Base-by-base conservation (phyloP, 257 asterid genomes). In the Prunella vulgaris region DNA sequence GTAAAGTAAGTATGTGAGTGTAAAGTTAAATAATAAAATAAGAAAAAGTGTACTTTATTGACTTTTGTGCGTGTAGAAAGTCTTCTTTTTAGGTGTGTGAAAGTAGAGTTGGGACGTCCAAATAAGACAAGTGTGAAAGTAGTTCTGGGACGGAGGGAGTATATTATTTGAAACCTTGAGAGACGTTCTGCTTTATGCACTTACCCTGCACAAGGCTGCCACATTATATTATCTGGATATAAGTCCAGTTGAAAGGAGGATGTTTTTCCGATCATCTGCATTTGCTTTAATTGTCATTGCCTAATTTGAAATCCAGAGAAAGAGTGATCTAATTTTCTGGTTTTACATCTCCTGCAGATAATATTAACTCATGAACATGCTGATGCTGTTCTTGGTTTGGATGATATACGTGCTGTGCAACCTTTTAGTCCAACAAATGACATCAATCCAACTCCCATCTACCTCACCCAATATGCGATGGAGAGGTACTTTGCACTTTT, bases 351-450 rank as follows among this genome's bases (percentile, higher is more conserved):
- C 77, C 30, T 70, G 66, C 94, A 91, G 99, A 85, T 94, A 72
- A 77, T 94, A 81, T 82, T 94, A 81, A 88, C 99, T 70, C 99
- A 94, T 80, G 97, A 91, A 79, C 99, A 94, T 80, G 97, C 99
- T 81, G 99, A 91, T 77, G 97, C 99, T 52, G 87, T 87, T 84
- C 97, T 94, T 75, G 99, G 99, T 74, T 85, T 94, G 84, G 99
- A 94, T 71, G 99, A 94, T 68, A 71, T 94, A 78, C 96, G 99
- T 5, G 51, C 77, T 48, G 97, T 94, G 82, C 99, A 94, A 81
- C 97, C 96, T 71, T 86, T 67, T 84, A 94, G 97, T 71, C 79
- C 96, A 58, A 90, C 90, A 52, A 93, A 94, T 80, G 97, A 88
- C 68, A 88, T 90, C 72, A 84, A 79, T 65, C 97, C 99, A 14